Conservation (phyloP, 345 rosid genomes). For the Aquilaria sinensis region DNA sequence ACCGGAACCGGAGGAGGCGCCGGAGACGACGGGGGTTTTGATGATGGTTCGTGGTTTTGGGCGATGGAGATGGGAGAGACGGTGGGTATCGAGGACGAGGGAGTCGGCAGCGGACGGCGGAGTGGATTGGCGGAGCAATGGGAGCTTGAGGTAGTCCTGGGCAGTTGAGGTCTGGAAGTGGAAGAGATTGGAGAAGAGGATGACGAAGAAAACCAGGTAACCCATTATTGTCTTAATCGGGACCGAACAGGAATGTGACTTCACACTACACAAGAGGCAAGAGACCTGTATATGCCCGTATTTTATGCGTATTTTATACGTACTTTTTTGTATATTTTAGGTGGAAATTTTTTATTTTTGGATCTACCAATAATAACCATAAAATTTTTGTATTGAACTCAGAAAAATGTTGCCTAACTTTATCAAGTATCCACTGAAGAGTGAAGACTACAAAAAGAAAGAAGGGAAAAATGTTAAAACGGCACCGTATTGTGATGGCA, state of each 20-base stretch:
- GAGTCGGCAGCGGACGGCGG: slow-evolving; percentile 34
- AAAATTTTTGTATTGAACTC: too few species aligned
- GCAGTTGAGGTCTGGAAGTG: slow-evolving; percentile 8
- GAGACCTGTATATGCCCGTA: too few species aligned
- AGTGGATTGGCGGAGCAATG: slow-evolving; percentile 48
- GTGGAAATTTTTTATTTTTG: too few species aligned
- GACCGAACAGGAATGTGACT: not conserved
- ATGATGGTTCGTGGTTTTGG: slow-evolving; percentile 17
- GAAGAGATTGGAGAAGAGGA: slow-evolving; percentile 1
- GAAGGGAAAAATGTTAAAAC: too few species aligned
- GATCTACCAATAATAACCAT: too few species aligned
- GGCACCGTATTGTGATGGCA: too few species aligned
- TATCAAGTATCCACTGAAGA: too few species aligned
- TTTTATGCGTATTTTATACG: too few species aligned
- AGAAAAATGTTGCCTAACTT: too few species aligned
- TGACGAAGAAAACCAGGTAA: slow-evolving; percentile 7
- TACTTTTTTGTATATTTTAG: too few species aligned
- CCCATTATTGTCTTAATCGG: not conserved
- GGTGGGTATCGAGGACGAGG: slow-evolving; percentile 36
- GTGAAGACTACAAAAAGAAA: too few species aligned
- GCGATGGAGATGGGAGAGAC: slow-evolving; percentile 29
- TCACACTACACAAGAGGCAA: too few species aligned
- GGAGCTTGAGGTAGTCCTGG: slow-evolving; percentile 49
- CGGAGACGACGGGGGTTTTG: slow-evolving; percentile 63
- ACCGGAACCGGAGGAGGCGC: slow-evolving; percentile 72